These are phyloP conservation scores for Myochromella boudieri DNA, from an alignment of 768 basidiomycete species.

Conservation along the genomic window DNA sequence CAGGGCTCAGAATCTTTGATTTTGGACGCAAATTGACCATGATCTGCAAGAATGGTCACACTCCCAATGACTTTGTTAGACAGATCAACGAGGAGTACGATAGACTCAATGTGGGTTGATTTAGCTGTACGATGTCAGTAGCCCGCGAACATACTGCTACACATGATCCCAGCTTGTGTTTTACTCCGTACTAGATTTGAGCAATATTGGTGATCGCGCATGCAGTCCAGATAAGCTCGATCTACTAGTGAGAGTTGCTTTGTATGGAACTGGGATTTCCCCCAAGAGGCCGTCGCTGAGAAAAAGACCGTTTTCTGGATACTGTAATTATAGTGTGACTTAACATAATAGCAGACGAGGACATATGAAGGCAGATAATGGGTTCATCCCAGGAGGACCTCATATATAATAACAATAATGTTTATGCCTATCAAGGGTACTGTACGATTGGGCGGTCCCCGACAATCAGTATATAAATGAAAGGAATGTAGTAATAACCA, in stretches of 20 bases:
- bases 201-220: no score
- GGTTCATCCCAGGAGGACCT: constrained; percentile 63
- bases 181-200: no score
- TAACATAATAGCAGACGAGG: constrained; percentile 6
- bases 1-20: not conserved
- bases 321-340: constrained; percentile 10
- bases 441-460: constrained; percentile 34
- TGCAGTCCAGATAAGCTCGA: no score
- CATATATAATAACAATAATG: constrained; percentile 83
- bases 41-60: constrained; percentile 68
- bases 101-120: constrained; percentile 46
- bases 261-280: no score
- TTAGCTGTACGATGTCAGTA: constrained; percentile 6
- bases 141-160: not conserved
- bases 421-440: constrained; percentile 93
- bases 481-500: constrained; percentile 21
- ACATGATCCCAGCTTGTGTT: constrained; percentile 3
- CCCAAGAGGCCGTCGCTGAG: no score
- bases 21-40: constrained; percentile 3
- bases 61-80: constrained; percentile 67
- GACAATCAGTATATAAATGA: no score
- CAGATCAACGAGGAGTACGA: constrained; percentile 78
- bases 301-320: no score
- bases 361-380: not conserved
- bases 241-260: no score